phyloP scores from a whole-genome alignment of 306 rosid genomes.

The Medicago arabica region DNA sequence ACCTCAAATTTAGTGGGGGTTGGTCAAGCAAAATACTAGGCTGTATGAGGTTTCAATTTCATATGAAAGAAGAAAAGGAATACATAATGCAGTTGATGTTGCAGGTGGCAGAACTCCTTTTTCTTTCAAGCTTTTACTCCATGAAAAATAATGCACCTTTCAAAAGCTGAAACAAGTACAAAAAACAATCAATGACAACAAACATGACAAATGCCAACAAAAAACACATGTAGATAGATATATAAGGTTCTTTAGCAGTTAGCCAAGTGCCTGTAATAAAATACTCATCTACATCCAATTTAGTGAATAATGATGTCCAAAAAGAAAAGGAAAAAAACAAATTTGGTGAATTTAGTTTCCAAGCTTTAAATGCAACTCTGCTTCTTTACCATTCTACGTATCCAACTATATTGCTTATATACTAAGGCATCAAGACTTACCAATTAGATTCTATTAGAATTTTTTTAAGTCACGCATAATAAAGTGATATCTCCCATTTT shows the following conservation, averaged over 20 bases:
- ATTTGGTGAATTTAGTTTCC: slow-evolving; percentile 27
- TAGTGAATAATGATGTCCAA: slow-evolving; percentile 17
- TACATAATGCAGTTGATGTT: slow-evolving; percentile 34
- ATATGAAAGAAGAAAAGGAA: slow-evolving; percentile 24
- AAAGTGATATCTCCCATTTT: too few species aligned
- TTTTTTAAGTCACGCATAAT: too few species aligned
- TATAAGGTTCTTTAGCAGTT: slow-evolving; percentile 38
- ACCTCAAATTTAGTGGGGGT: neutral
- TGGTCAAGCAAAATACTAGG: slow-evolving; percentile 17
- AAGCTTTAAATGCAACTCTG: slow-evolving; percentile 1
- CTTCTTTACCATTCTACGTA: slow-evolving; percentile 6
- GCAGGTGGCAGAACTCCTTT: slow-evolving; percentile 29
- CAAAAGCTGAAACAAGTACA: slow-evolving; percentile 44
- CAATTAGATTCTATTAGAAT: too few species aligned
- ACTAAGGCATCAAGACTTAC: too few species aligned
- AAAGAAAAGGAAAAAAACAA: slow-evolving; percentile 26
- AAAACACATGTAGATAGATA: slow-evolving; percentile 4
- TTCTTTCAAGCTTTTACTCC: slow-evolving; percentile 7
- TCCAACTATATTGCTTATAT: too few species aligned
- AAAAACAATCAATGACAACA: slow-evolving; percentile 33
- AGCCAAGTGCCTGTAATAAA: slow-evolving; percentile 17
- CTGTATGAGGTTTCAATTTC: slow-evolving; percentile 3
- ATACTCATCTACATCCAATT: neutral
- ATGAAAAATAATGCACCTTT: slow-evolving; percentile 41
- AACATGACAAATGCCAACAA: slow-evolving; percentile 31